Evolutionary conservation across 441 rosid species (phyloP).

Genomic region (Populus hybrid): DNA sequence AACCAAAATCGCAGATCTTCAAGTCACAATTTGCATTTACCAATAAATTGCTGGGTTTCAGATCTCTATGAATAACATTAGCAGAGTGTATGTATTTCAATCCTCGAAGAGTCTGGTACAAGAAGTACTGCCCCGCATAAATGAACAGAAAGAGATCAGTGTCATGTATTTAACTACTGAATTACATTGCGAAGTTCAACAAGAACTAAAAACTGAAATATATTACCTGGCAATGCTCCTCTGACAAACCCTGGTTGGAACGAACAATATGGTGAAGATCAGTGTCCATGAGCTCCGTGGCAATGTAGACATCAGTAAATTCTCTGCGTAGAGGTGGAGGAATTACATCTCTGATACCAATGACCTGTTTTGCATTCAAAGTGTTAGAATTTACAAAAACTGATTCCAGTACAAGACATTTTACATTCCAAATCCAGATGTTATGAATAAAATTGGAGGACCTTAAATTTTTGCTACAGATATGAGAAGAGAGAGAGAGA

Average conservation of each 20-base stretch:
- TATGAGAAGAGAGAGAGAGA: not conserved
- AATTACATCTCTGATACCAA: constrained; percentile 78
- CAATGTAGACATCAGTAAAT: constrained; percentile 80
- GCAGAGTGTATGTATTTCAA: constrained; percentile 15
- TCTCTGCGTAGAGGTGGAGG: constrained; percentile 90
- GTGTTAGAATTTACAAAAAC: no score
- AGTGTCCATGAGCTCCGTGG: constrained; percentile 90
- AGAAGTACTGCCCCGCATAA: constrained; percentile 39
- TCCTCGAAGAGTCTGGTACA: constrained; percentile 93
- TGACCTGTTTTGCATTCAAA: constrained; percentile 13
- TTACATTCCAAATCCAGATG: not conserved
- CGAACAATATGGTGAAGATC: constrained; percentile 94
- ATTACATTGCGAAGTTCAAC: no score
- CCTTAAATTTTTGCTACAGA: not conserved
- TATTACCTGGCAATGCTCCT: constrained; percentile 79
- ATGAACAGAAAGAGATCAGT: no score
- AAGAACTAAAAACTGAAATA: no score
- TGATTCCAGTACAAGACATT: not conserved
- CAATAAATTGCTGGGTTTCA: no score
- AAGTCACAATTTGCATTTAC: no score
- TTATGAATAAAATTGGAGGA: not conserved
- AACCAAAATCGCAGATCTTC: constrained; percentile 93
- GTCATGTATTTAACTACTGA: no score
- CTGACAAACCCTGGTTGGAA: constrained; percentile 85
- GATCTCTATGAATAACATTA: no score